A percentile compares a stretch with the other conserved stretches of the same genome.
phyloP scores from a whole-genome alignment of 1,139 yeast genomes.

The Blastobotrys serpentis region DNA sequence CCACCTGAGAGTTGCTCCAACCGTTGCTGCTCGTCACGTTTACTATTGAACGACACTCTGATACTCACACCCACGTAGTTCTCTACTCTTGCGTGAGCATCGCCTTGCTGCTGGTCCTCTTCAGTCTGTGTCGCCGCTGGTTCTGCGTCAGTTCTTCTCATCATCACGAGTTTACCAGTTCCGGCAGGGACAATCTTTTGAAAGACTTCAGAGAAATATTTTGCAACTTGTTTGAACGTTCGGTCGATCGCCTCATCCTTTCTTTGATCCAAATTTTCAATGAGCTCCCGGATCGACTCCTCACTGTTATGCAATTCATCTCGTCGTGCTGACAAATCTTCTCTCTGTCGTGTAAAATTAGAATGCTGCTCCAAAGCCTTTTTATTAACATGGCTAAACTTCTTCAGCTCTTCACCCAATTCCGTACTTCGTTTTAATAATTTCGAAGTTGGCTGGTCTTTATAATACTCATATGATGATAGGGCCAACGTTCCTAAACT shows the following conservation, averaged over 20 bases:
- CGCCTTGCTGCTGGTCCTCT: conserved; percentile 11
- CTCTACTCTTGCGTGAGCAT: conserved; percentile 36
- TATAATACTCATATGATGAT: conserved; percentile 7
- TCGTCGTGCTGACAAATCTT: conserved; percentile 52
- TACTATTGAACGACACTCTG: conserved; percentile 86
- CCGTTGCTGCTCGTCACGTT: conserved; percentile 79
- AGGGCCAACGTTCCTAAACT: conserved; percentile 45
- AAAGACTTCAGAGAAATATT: conserved; percentile 71
- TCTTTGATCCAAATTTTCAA: conserved; percentile 68
- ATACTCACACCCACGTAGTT: conserved; percentile 81
- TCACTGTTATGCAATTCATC: conserved; percentile 70
- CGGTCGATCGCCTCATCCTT: conserved; percentile 80
- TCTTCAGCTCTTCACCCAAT: conserved; percentile 57
- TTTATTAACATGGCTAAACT: conserved; percentile 78
- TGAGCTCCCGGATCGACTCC: conserved; percentile 68
- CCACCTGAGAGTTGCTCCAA: conserved; percentile 96
- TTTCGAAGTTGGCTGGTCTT: conserved; percentile 4
- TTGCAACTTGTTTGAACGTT: conserved; percentile 75
- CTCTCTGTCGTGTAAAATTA: conserved; percentile 71
- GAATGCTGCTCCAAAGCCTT: conserved; percentile 85
- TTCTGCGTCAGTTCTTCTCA: conserved; percentile 40
- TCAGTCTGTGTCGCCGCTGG: conserved; percentile 16
- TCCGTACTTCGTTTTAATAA: conserved; percentile 51
- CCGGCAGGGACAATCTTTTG: conserved; percentile 83
- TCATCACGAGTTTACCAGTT: conserved; percentile 70